phyloP scores from a whole-genome alignment of 345 rosid species.

The Rhodamnia rubescens region DNA sequence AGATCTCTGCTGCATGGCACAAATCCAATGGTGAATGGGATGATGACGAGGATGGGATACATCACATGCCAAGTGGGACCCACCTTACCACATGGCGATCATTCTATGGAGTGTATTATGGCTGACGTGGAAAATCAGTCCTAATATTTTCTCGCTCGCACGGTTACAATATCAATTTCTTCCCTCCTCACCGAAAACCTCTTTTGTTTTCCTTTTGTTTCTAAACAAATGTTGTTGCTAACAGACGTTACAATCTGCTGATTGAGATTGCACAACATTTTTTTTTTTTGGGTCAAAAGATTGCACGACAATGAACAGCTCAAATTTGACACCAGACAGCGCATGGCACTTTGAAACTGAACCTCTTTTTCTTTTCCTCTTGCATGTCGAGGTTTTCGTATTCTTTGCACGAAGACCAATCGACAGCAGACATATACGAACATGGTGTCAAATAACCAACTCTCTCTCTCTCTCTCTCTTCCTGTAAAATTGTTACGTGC shows the following conservation, averaged over 20 bases:
- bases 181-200: not conserved
- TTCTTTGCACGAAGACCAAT: not conserved
- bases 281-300: not conserved
- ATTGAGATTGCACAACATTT: not conserved
- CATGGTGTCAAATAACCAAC: not conserved
- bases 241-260: not conserved
- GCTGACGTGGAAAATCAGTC: too few relatives aligned
- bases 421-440: not conserved
- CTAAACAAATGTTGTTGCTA: not conserved
- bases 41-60: not conserved
- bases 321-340: not conserved
- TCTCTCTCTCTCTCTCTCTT: not conserved
- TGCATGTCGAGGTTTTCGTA: not conserved
- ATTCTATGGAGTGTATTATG: too few relatives aligned
- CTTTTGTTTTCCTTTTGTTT: not conserved
- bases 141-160: too few relatives aligned
- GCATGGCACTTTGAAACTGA: not conserved
- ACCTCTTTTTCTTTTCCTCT: not conserved
- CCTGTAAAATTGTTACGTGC: not conserved
- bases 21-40: not conserved
- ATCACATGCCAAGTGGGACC: not conserved
- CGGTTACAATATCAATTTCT: not conserved
- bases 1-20: not conserved
- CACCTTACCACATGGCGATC: too few relatives aligned
- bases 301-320: not conserved